Percentiles rank a stretch among this genome's conserved stretches.
phyloP scores from a whole-genome alignment of 371 early-diverging fungal genomes.

The Gilbertella persicaria region DNA sequence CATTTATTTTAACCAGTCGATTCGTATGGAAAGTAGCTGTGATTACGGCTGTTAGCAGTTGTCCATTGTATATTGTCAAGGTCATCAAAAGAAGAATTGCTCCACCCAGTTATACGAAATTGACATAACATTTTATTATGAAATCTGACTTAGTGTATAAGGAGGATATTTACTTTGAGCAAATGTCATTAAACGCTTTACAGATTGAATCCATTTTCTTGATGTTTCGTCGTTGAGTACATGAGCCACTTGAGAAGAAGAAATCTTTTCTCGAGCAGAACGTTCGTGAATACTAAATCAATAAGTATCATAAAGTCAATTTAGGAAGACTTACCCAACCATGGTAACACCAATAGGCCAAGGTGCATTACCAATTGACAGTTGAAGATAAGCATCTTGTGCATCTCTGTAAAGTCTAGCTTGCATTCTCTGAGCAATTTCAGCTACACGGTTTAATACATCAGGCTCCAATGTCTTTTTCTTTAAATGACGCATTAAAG shows the following conservation, averaged over 20 bases:
- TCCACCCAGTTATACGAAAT: conserved; percentile 77
- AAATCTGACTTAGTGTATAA: conserved; percentile 64
- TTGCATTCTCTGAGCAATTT: conserved; percentile 85
- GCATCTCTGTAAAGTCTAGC: conserved; percentile 90
- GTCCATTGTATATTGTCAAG: conserved; percentile 84
- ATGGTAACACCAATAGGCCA: conserved; percentile 98
- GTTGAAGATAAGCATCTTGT: conserved; percentile 90
- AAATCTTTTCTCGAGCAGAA: conserved; percentile 95
- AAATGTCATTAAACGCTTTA: conserved; percentile 96
- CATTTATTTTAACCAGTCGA: conserved; percentile 79
- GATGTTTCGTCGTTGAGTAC: conserved; percentile 97
- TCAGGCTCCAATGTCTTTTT: conserved; percentile 78
- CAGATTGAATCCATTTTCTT: conserved; percentile 98
- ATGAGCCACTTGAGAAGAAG: conserved; percentile 92
- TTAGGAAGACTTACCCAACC: conserved; percentile 60
- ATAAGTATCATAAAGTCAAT: neutral
- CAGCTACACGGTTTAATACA: conserved; percentile 84
- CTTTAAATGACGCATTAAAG: conserved; percentile 87
- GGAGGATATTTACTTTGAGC: conserved; percentile 92
- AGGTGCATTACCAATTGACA: conserved; percentile 96
- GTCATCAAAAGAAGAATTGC: conserved; percentile 68
- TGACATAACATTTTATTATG: conserved; percentile 47
- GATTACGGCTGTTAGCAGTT: conserved; percentile 85
- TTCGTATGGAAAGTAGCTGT: conserved; percentile 92
- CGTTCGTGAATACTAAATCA: conserved; percentile 91